Conservation (phyloP, 2,329 filamentous ascomycete species). For the Coniochaeta sp. region DNA sequence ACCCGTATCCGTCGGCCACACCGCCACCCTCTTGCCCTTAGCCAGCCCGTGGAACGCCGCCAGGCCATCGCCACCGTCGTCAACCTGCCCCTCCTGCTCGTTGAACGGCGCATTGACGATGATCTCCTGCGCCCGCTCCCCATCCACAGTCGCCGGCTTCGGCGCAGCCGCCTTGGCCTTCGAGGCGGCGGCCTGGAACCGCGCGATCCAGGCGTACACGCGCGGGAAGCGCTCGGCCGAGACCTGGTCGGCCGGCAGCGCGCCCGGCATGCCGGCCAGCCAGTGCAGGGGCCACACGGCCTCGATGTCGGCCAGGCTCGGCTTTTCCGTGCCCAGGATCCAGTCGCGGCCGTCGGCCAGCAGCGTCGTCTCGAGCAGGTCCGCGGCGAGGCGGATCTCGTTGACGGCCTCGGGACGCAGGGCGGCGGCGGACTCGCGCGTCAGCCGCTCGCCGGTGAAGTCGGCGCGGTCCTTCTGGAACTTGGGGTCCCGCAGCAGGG, state of each 20-base stretch:
- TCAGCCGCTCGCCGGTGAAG: conserved; percentile 21
- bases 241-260: conserved; percentile 45
- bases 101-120: conserved; percentile 38
- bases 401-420: conserved; percentile 46
- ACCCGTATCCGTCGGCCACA: conserved; percentile 59
- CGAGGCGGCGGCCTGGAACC: conserved; percentile 47
- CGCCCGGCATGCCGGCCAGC: conserved; percentile 47
- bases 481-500: conserved; percentile 45
- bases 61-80: conserved; percentile 37
- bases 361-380: conserved; percentile 53
- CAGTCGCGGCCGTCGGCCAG: conserved; percentile 60
- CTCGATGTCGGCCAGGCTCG: conserved; percentile 61
- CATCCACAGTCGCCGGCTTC: conserved; percentile 36
- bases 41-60: conserved; percentile 37
- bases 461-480: conserved; percentile 52
- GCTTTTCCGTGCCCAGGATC: conserved; percentile 46
- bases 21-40: conserved; percentile 45
- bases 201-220: conserved; percentile 55
- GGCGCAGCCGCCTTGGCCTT: conserved; percentile 26
- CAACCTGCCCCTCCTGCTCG: conserved; percentile 35
- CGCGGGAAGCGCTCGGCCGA: conserved; percentile 46
- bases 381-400: conserved; percentile 46
- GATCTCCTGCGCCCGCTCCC: conserved; percentile 42
- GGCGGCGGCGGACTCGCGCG: conserved; percentile 15
- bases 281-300: conserved; percentile 63